Base-by-base conservation (phyloP, 225 moss, liverwort and hornwort species). In the Marchantia polymorpha region DNA sequence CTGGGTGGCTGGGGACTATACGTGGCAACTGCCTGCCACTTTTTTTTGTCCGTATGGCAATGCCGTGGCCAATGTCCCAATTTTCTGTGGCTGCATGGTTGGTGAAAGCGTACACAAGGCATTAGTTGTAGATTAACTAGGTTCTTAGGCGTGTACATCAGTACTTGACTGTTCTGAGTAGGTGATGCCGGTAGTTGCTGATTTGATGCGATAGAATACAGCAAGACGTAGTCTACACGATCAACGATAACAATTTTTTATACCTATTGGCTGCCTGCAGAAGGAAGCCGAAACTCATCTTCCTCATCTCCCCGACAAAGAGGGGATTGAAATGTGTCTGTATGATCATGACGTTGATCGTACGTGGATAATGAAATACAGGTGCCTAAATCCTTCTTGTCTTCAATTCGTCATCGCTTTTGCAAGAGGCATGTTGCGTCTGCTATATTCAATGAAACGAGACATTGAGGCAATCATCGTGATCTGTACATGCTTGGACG, bases 231-330 rank as follows among this genome's bases (percentile, higher is more conserved):
- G 65, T 12, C 65, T 65, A 27, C 65, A 29, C 27, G 8, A 65
- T 6, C 27, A 65, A 10, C 16, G 12, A 50, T 71, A 10, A 71
- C 49, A 50, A 39, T 71, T 71, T 12, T 71, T 61, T 11, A n/a
- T 49, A 23, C 22, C 49, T 50, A 11, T 53, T 16, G 39, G 39
- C 16, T 58, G 8, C 73, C 12, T 80, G 55, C 84, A 87, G 87
- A 87, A 87, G 60, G 87, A 87, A 65, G 87, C 87, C 12, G 87
- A 87, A 60, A 84, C 80, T 0, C 82, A 87, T 74, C 84, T 87
- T 77, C 87, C 87, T 11, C 84, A 82, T 64, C 82, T 87, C 66
- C 87, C 82, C 15, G 87, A 87, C 77, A 87, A 84, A 52, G 87
- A 87, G 73, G 84, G 84, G 17, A 87, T 87, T 10, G 87, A 87